A percentile compares a stretch with the other conserved stretches of the same genome.
Evolutionary conservation across 106 monocot species (phyloP).

Genomic region (Iris macrosiphon): DNA sequence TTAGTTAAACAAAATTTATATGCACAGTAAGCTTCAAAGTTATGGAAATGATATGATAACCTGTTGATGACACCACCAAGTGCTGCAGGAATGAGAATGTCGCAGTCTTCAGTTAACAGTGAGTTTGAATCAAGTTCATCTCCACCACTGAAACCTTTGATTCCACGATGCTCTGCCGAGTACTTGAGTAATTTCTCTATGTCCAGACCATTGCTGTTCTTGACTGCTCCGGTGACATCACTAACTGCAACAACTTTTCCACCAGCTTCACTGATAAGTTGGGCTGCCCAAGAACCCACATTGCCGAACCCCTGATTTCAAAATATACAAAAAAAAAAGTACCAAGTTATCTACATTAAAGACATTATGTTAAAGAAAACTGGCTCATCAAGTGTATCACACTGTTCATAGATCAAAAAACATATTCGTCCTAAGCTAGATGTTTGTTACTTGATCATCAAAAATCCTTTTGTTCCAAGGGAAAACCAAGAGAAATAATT

Average conservation of each 20-base stretch:
- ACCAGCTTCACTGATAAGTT: conserved; percentile 50
- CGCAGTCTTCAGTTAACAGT: conserved; percentile 71
- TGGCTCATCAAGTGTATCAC: too few relatives aligned
- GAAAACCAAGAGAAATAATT: too few relatives aligned
- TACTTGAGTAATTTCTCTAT: conserved; percentile 38
- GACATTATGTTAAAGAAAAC: too few relatives aligned
- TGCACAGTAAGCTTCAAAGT: too few relatives aligned
- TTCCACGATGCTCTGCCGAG: conserved; percentile 25
- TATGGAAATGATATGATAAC: neutral
- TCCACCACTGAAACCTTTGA: conserved; percentile 60
- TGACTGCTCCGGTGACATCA: conserved; percentile 68
- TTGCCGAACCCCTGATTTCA: conserved; percentile 78
- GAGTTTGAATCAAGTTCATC: conserved; percentile 45
- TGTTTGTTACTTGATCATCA: too few relatives aligned
- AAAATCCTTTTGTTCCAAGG: too few relatives aligned
- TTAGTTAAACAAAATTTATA: too few relatives aligned
- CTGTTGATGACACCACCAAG: conserved; percentile 61
- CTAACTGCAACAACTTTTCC: conserved; percentile 62
- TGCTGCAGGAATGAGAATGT: conserved; percentile 74
- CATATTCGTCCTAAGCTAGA: too few relatives aligned
- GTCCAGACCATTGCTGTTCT: conserved; percentile 57
- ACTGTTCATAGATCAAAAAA: too few relatives aligned
- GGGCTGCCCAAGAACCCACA: conserved; percentile 74
- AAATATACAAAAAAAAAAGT: too few relatives aligned
- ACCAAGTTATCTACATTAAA: too few relatives aligned